Evolutionary conservation across 148 eudicot genomes (phyloP), one percentile per base, ranked within the genome.

Genomic region (Rhododendron griersonianum): DNA sequence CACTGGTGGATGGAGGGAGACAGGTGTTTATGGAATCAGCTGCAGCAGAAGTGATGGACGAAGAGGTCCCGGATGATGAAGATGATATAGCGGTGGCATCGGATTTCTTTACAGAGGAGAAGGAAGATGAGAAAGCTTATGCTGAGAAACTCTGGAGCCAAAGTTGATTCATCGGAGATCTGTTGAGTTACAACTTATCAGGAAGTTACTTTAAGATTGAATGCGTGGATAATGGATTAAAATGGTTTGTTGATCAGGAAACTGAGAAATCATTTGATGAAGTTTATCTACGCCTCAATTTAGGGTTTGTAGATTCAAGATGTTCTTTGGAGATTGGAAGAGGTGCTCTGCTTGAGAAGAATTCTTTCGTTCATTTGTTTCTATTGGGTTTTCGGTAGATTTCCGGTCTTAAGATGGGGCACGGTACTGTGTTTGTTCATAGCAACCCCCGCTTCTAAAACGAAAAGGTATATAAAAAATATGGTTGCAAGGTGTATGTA

Each of bases 101-200:
- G 16, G 87, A 86, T 84, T 85, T 55, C 81, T 87, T 89, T 25
- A 84, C 57, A 18, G 87, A 81, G 71, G 97, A 95, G 85, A 90
- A 88, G 48, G 95, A 95, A 83, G 98, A 95, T 71, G 98, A 96
- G 82, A 95, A 87, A 74, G 98, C 93, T 74, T 95, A 96, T 86
- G 99, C 96, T 44, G 96, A 96, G 81, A 89, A 86, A 81, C 88
- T 96, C 57, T 96, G 99, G 99, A 92, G 91, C 86, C 96, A 95
- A 41, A 86, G 95, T 94, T 84, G 96, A 93, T 86, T 92, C 95
- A 23, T 91, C 91, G 16, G 85, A 93, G 84, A 90, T 91, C 77
- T 89, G 84, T 89, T 93, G 86, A 90, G 83, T 19, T 11, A 37
- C 55, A 47, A 41, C 45, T 5, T 41, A 15, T 69, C 75, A 2